Evolutionary conservation across 805 yeast species (phyloP), one percentile per base, ranked within the genome.

Genomic region (Kuraishia borneana): DNA sequence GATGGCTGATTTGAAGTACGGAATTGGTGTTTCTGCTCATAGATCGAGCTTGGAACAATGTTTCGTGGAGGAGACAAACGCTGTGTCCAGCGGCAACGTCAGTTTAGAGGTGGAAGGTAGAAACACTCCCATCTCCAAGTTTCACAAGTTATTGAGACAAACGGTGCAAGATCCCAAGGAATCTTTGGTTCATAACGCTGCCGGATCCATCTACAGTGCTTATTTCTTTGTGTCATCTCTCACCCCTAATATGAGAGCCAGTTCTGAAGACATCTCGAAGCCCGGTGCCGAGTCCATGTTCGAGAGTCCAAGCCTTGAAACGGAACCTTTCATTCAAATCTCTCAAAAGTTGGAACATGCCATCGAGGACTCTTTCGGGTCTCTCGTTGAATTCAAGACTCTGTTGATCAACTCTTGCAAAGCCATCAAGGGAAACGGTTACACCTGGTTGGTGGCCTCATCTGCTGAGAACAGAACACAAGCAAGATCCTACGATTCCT

Each of bases 381-480:
- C 88, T 0, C 41, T 84, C 7, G 72, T 68, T 12, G 94, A 85
- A 51, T 78, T 92, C 51, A 69, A 81, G 44, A 72, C 82, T 2
- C 65, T 83, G 31, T 55, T 92, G 30, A 50, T 83, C 38, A 70
- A 73, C 38, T 75, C 92, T 1, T 84, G 89, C 8, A 58, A 64
- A 33, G 69, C 80, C 3, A 71, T 85, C 40, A 74, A 79, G 40
- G 96, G 97, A 33, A 89, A 84, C 54, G 98, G 98, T 3, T 76
- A 69, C 56, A 82, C 88, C 8, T 92, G 96, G 92, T 61, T 92
- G 14, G 78, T 87, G 17, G 94, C 89, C 38, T 32, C 30, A 18
- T 22, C 32, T 20, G 23, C 18, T 19, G 18, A 34, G 6, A 21
- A 35, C 21, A 10, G 33, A 26, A 7, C 16, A 12, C 12, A 25